Conservation (phyloP, 371 early-diverging fungal species). For the Lichtheimia corymbifera region DNA sequence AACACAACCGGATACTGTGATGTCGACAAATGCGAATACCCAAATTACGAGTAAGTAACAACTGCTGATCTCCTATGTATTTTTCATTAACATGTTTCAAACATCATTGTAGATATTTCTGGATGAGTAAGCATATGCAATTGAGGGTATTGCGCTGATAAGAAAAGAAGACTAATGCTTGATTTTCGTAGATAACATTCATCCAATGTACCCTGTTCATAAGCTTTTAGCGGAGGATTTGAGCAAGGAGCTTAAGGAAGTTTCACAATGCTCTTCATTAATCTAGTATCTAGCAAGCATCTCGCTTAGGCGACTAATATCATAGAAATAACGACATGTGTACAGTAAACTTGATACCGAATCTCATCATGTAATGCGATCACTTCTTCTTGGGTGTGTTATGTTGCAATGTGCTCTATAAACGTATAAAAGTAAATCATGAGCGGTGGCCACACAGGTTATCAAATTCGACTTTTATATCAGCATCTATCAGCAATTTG, state of each 20-base stretch:
- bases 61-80: no score
- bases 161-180: background rate
- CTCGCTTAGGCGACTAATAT: no score
- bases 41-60: constrained; percentile 13
- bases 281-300: background rate
- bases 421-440: no score
- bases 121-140: constrained; percentile 12
- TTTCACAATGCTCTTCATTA: background rate
- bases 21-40: background rate
- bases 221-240: constrained; percentile 10
- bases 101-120: constrained; percentile 11
- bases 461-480: no score
- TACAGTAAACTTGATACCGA: no score
- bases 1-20: constrained; percentile 6
- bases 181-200: constrained; percentile 3
- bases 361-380: no score
- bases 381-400: no score
- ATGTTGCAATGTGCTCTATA: no score
- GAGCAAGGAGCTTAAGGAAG: background rate
- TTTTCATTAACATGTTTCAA: background rate
- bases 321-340: no score
- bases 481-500: no score
- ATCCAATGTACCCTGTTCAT: constrained; percentile 18
- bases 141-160: background rate
- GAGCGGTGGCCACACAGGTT: no score